Base-by-base conservation (phyloP, 768 basidiomycete species). In the Amanita molliuscula region DNA sequence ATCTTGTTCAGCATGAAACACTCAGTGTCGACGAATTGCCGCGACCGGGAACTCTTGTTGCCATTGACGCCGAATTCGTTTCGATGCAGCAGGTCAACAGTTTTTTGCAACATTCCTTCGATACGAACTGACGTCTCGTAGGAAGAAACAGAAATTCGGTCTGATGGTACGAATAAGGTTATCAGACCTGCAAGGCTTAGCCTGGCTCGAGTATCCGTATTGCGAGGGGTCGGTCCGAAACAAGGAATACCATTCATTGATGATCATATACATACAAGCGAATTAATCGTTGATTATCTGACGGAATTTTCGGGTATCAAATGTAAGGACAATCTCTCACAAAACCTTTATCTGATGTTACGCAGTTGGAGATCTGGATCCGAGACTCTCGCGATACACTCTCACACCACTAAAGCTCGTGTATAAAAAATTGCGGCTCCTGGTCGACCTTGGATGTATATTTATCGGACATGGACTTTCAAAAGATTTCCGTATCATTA, bases 401-500 rank as follows among this genome's bases (percentile, higher is more conserved):
- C 72, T 98, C 41, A 96, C 95, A 1, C 95, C 96, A 0, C 70
- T 97, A 51, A 99, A 99, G 60, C 77, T 95, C n/a, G 96, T 93
- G 2, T 99, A 98, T 70, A 98, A 98, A 74, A 99, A 99, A 62
- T 71, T 99, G 10, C 81, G 96, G 2, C 66, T 94, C 16, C 73
- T 98, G 4, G 93, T 98, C 16, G 96, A 99, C 62, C 75, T 84
- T 20, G 93, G 94, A 4, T 99, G 96, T 61, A 87, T 92, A 51
- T 99, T 99, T 62, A 86, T 98, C 49, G 96, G 96, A 0, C 96
- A 99, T 59, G 96, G 96, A 4, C 77, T 99, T 15, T 86, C 91
- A 13, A 97, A 98, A 62, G 96, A 99, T 63, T 97, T 98, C 69
- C 80, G 95, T 9, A 98, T 95, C 50, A 99, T 98, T 69, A 99